A percentile compares a stretch with the other conserved stretches of the same genome.
phyloP scores from a whole-genome alignment of 2,329 filamentous ascomycete genomes.

The Tolypocladium guangdongense region DNA sequence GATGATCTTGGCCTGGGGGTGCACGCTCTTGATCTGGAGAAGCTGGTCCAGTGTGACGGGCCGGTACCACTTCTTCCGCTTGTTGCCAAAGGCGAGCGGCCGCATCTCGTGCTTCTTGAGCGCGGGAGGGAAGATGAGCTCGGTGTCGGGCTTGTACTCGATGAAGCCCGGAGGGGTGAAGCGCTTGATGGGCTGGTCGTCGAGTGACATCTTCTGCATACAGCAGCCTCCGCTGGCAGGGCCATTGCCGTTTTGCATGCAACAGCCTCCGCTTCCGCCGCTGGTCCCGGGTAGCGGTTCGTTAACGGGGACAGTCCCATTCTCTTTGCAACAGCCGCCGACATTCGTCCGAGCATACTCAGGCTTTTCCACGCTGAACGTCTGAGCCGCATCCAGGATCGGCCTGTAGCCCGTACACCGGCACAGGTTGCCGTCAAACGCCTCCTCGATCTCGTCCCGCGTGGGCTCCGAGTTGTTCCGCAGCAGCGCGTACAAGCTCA shows the following conservation, averaged over 20 bases:
- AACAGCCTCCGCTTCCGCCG: slow-evolving; percentile 43
- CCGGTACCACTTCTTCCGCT: slow-evolving; percentile 86
- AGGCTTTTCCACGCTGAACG: slow-evolving; percentile 54
- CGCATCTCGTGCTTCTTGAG: slow-evolving; percentile 74
- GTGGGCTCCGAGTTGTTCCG: slow-evolving; percentile 71
- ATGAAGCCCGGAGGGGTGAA: slow-evolving; percentile 90
- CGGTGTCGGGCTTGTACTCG: slow-evolving; percentile 84
- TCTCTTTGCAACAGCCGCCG: not conserved
- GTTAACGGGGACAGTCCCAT: not conserved
- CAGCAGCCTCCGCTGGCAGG: slow-evolving; percentile 47
- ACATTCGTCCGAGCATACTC: not conserved
- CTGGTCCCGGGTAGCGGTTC: not conserved
- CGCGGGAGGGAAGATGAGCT: slow-evolving; percentile 86
- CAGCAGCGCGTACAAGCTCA: slow-evolving; percentile 89
- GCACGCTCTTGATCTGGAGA: slow-evolving; percentile 78
- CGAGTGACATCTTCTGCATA: slow-evolving; percentile 44
- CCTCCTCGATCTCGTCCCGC: slow-evolving; percentile 82
- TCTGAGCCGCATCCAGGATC: slow-evolving; percentile 88
- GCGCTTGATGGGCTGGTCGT: slow-evolving; percentile 45
- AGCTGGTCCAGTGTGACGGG: slow-evolving; percentile 80
- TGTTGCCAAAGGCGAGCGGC: slow-evolving; percentile 84
- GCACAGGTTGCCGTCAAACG: slow-evolving; percentile 93
- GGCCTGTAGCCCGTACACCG: slow-evolving; percentile 92
- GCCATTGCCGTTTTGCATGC: slow-evolving; percentile 53
- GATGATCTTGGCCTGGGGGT: slow-evolving; percentile 85